Base-by-base conservation (phyloP, 192 early-diverging fungal genomes). In the Gamsiella multidivaricata region DNA sequence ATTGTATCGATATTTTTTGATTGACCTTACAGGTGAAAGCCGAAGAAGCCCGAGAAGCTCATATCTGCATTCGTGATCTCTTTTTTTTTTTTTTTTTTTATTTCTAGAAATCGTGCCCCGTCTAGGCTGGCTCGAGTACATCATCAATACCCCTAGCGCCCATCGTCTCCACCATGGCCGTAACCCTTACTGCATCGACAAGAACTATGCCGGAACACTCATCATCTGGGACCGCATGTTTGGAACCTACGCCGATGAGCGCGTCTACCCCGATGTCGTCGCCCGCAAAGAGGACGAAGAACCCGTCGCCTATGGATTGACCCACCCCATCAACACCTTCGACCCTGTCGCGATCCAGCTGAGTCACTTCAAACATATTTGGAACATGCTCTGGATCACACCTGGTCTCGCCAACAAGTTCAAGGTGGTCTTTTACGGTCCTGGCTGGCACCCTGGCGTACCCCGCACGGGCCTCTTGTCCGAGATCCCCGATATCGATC, bases 211-310 rank as follows among this genome's bases (percentile, higher is more conserved):
- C 46, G 88, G 84, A 17, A 86, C 86, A 4, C 72, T 89, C 46
- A 88, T 89, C 43, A 89, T 89, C 55, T 89, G 88, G 88, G 88
- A 89, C 46, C 80, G 79, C 46, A 43, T 89, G 54, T 89, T 89
- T 84, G 88, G 86, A 14, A 89, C 88, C 11, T 89, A 81, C 73
- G 83, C 80, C 34, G 55, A 70, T 23, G 88, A 89, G 51, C 62
- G 70, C 15, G 56, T 73, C 47, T 72, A 67, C n/a, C 80, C 83
- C 0, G 46, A 73, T 14, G 75, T 75, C 17, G 80, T 79, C 6
- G 64, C 57, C 15, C 20, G 50, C 20, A 53, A 63, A 32, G 74
- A 84, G 36, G 80, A 73, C 14, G 76, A 76, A 33, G 88, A 88
- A 54, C 81, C 80, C 15, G 88, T 89, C 0, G 59, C 85, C 22